Base-by-base conservation (phyloP, 2,329 filamentous ascomycete genomes). In the Aschersonia sp. region DNA sequence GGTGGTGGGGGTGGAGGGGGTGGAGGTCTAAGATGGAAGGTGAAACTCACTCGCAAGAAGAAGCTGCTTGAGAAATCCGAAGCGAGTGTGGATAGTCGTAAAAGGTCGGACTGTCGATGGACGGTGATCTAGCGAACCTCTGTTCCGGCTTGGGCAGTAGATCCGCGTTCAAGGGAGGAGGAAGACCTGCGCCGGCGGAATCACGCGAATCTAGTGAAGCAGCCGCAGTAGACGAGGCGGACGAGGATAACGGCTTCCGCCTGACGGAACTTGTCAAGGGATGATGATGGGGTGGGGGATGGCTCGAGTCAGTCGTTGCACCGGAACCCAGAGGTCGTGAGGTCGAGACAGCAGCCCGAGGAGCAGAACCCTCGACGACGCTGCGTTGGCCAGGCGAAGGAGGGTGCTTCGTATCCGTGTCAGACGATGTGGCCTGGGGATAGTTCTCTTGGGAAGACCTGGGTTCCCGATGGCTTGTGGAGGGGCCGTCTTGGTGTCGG, bases 81-180 rank as follows among this genome's bases (percentile, higher is more conserved):
- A 53, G 48, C 45, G 55, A 51, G 22, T 55, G 48, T 41, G 72
- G 71, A 55, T 76, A 78, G 56, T 78, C 74, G 70, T 81, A 80
- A 45, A 81, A 63, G 32, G 75, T 79, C 51, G 76, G 77, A 58
- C 76, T 80, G 59, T 81, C 76, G 47, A 78, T 59, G 11, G 75
- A 73, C 54, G 64, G 73, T 32, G 72, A 70, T 51, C 76, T 68
- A n/a, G 68, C 67, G 57, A 75, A 77, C 45, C 75, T 63, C 51
- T 71, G 68, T 44, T 72, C 71, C n/a, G 74, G 72, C 51, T 67
- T 66, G 41, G 45, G 48, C 41, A 49, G 65, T 29, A 73, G 62
- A 50, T 69, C 66, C 46, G 64, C 59, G 45, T 56, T 62, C 39
- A 63, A 61, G 8, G 57, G 56, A n/a, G 57, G 44, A 10, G 48